Base-by-base conservation (phyloP, 2,329 filamentous ascomycete species). In the Fusarium keratoplasticum region DNA sequence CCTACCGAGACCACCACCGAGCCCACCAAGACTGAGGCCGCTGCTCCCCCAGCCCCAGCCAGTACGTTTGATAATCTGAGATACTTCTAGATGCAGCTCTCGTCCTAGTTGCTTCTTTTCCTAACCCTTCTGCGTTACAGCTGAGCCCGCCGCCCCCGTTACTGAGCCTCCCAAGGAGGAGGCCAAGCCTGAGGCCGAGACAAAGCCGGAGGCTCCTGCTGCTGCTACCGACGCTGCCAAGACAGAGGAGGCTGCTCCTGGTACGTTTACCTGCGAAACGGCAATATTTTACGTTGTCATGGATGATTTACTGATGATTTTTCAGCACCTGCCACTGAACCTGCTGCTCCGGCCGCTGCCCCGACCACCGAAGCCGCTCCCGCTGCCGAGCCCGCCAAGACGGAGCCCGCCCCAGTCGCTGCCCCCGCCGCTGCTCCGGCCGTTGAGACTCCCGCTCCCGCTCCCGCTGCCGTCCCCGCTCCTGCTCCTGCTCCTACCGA, bases 21-120 rank as follows among this genome's bases (percentile, higher is more conserved):
- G 64, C 74, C 81, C 11, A 80, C 82, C 65, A 83, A 82, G 79
- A 81, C 83, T 8, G 82, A 83, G 76, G 77, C 78, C 50, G 72
- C 79, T 27, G 72, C 79, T 22, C 76, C 79, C 36, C 71, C 82
- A 42, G 79, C 77, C 44, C 79, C 80, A 7, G 79, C 78, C 54
- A 73, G 80, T 82, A 78, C 59, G 80, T 80, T 67, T 42, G 69
- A 42, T 27, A 66, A 42, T 27, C 66, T 58, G 44, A 71, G 65
- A 67, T 66, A 27, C 61, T 66, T 25, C 27, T 44, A 52, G 20
- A 70, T 63, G 7, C 44, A 40, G 42, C 50, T 67, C 20, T 60
- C 50, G 6, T 36, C 33, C 8, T 50, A 54, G 10, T 59, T 50
- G 9, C 18, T 11, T 7, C 10, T n/a, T 55, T 63, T 27, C 27